phyloP scores from a whole-genome alignment of 169 alveolate species.

The Cryptosporidium felis region DNA sequence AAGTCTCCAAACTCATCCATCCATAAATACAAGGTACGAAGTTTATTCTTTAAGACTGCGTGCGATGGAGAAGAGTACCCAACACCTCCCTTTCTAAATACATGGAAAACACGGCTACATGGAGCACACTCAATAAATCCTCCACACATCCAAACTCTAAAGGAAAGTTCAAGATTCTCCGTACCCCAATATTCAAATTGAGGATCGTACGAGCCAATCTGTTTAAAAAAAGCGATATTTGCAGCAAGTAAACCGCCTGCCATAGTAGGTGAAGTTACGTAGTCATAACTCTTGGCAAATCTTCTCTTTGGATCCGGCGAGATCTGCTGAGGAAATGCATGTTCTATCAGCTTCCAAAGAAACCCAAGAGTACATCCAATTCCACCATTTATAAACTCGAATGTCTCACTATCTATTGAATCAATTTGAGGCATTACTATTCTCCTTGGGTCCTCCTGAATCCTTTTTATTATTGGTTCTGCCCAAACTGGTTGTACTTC shows the following conservation, averaged over 20 bases:
- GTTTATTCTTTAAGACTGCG: slow-evolving; percentile 71
- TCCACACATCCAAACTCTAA: slow-evolving; percentile 81
- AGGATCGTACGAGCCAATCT: slow-evolving; percentile 76
- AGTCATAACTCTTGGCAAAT: slow-evolving; percentile 67
- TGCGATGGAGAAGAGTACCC: slow-evolving; percentile 74
- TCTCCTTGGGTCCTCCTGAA: slow-evolving; percentile 72
- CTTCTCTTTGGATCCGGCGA: slow-evolving; percentile 54
- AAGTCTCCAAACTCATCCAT: slow-evolving; percentile 75
- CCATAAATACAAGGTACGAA: slow-evolving; percentile 76
- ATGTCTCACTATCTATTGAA: slow-evolving; percentile 76
- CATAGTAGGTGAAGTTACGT: slow-evolving; percentile 79
- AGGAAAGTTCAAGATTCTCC: slow-evolving; percentile 77
- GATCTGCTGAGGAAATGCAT: slow-evolving; percentile 71
- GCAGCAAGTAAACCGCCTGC: slow-evolving; percentile 80
- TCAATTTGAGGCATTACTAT: slow-evolving; percentile 80
- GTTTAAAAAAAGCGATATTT: slow-evolving; percentile 70
- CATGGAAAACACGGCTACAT: slow-evolving; percentile 78
- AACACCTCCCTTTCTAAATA: slow-evolving; percentile 77
- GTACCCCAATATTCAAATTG: slow-evolving; percentile 79
- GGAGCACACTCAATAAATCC: slow-evolving; percentile 80
- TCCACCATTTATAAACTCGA: slow-evolving; percentile 76
- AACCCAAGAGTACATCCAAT: slow-evolving; percentile 79
- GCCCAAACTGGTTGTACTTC: slow-evolving; percentile 78
- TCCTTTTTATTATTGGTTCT: slow-evolving; percentile 78
- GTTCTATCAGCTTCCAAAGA: slow-evolving; percentile 79